Conservation (phyloP, 371 early-diverging fungal species). For the Ordospora colligata region DNA sequence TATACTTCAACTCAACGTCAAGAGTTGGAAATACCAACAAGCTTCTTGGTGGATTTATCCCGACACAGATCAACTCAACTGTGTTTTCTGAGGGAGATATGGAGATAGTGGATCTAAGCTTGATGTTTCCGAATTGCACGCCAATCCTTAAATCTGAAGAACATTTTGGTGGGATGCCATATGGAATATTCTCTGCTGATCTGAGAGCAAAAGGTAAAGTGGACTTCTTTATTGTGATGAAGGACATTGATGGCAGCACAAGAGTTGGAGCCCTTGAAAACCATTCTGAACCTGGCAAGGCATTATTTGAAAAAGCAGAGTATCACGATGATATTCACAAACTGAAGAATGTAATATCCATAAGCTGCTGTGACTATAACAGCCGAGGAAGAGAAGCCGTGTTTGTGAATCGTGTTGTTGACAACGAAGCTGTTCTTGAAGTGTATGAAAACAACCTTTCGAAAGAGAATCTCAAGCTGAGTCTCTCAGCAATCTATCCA, state of each 20-base stretch:
- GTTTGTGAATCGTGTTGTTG: constrained; percentile 1
- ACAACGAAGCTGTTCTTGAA: background rate
- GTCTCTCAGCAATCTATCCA: constrained; percentile 32
- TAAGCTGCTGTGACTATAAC: constrained; percentile 24
- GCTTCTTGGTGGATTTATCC: background rate
- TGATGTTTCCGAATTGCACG: background rate
- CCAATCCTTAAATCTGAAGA: constrained; percentile 12
- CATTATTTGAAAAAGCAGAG: background rate
- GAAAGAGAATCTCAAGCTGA: constrained; percentile 44
- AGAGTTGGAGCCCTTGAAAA: background rate
- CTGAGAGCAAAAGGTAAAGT: constrained; percentile 10
- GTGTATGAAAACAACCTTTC: constrained; percentile 29
- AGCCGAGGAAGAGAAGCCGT: constrained; percentile 30
- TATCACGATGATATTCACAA: background rate
- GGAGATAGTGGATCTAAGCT: background rate
- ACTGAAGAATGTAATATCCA: constrained; percentile 13
- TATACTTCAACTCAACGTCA: constrained; percentile 12
- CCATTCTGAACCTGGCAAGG: background rate
- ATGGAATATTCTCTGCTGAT: constrained; percentile 33
- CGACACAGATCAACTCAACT: background rate
- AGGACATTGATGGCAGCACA: background rate
- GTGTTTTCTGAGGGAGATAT: background rate
- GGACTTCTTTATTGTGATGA: constrained; percentile 21
- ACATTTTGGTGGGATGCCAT: background rate
- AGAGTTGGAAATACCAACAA: background rate